A percentile compares a stretch with the other conserved stretches of the same genome.
These are phyloP conservation scores for Leishmania guyanensis DNA, from an alignment of 208 protist species.

Conservation along the genomic window DNA sequence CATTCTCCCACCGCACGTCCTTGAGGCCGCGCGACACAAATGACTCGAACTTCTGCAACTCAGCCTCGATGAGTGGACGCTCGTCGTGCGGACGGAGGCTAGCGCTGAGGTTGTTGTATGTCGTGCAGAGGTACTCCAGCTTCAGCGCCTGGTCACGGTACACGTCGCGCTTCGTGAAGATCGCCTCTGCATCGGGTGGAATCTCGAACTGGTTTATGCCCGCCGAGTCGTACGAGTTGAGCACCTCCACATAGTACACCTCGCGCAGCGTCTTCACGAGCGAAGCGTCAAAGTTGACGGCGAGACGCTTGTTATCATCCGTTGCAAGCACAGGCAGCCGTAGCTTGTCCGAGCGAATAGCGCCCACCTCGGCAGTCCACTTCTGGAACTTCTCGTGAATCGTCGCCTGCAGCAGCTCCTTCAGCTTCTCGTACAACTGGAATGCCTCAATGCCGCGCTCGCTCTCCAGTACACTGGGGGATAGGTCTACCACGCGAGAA, in stretches of 20 bases:
- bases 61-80: conserved; percentile 88
- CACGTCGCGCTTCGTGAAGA: conserved; percentile 92
- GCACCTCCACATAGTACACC: conserved; percentile 95
- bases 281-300: conserved; percentile 97
- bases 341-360: conserved; percentile 93
- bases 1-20: conserved; percentile 92
- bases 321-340: conserved; percentile 91
- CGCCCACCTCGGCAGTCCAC: conserved; percentile 92
- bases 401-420: conserved; percentile 54
- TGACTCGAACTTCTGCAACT: conserved; percentile 89
- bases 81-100: conserved; percentile 92
- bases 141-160: conserved; percentile 93
- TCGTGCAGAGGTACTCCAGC: conserved; percentile 93
- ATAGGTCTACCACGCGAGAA: conserved; percentile 73
- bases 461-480: conserved; percentile 76
- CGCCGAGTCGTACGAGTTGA: conserved; percentile 86
- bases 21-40: conserved; percentile 70
- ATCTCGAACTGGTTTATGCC: conserved; percentile 75
- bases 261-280: conserved; percentile 96
- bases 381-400: conserved; percentile 85
- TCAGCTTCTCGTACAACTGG: conserved; percentile 83
- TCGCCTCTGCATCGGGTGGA: conserved; percentile 77
- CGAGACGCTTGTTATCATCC: conserved; percentile 55
- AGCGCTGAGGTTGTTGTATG: conserved; percentile 93
- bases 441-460: conserved; percentile 83